Evolutionary conservation across 805 yeast species (phyloP).

Genomic region (Teunomyces aglyptinius): DNA sequence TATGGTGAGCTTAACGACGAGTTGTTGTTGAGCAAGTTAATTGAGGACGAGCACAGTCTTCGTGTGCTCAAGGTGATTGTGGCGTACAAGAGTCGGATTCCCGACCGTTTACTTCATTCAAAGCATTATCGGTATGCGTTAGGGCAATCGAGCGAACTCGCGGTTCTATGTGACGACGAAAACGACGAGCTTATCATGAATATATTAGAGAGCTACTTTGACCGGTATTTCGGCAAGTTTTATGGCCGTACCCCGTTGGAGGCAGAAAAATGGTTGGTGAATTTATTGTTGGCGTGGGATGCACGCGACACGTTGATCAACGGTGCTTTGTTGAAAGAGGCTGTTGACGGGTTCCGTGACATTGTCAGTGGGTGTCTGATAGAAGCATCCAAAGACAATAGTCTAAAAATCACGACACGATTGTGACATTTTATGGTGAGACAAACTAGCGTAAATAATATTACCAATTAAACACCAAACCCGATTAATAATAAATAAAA

Average conservation of each 20-base stretch:
- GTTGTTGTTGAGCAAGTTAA: conserved; percentile 6
- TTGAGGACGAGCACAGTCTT: conserved; percentile 7
- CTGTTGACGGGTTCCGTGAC: conserved; percentile 7
- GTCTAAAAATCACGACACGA: neutral
- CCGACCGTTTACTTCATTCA: conserved; percentile 8
- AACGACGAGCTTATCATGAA: conserved; percentile 8
- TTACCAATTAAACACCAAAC: neutral
- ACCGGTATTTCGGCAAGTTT: conserved; percentile 14
- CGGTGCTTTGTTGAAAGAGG: conserved; percentile 7
- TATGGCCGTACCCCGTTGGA: conserved; percentile 8
- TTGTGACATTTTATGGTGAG: neutral
- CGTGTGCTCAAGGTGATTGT: conserved; percentile 11
- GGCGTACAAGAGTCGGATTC: conserved; percentile 11
- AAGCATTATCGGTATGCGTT: conserved; percentile 8
- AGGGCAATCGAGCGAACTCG: conserved; percentile 3
- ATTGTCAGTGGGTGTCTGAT: conserved; percentile 8
- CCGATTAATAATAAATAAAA: no score
- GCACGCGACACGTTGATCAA: conserved; percentile 5
- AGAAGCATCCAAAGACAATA: neutral
- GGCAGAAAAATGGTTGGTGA: conserved; percentile 14
- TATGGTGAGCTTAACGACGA: conserved; percentile 8
- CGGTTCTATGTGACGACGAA: conserved; percentile 1
- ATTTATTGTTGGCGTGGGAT: conserved; percentile 9
- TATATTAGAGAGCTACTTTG: conserved; percentile 10
- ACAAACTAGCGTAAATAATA: neutral